Conservation (phyloP, 345 rosid species). For the Citrus hindsii region DNA sequence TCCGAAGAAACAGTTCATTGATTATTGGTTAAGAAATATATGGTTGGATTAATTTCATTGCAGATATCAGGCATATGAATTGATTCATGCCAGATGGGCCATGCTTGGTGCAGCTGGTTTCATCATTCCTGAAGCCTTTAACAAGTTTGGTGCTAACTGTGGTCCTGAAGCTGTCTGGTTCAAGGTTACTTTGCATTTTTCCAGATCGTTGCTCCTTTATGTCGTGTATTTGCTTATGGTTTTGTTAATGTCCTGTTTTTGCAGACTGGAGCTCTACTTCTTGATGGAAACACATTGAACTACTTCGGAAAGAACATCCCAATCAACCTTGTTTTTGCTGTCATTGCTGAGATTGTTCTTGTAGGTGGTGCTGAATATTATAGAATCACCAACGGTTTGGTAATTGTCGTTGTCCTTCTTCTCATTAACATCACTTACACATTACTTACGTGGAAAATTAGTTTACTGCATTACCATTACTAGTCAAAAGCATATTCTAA, state of each 20-base stretch:
- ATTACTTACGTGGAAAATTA: too few relatives aligned
- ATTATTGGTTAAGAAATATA: background rate
- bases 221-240: background rate
- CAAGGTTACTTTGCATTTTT: slow-evolving; percentile 40
- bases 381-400: slow-evolving; percentile 92
- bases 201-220: background rate
- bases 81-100: slow-evolving; percentile 96
- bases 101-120: slow-evolving; percentile 98
- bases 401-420: slow-evolving; percentile 13
- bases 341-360: slow-evolving; percentile 78
- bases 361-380: slow-evolving; percentile 97
- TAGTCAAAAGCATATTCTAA: too few relatives aligned
- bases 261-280: slow-evolving; percentile 96
- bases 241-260: background rate
- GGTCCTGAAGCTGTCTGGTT: slow-evolving; percentile 99
- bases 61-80: slow-evolving; percentile 90
- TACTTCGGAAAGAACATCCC: slow-evolving; percentile 92
- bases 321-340: slow-evolving; percentile 78
- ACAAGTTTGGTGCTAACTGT: slow-evolving; percentile 96
- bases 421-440: too few relatives aligned
- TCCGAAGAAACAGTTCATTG: background rate
- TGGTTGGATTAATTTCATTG: background rate
- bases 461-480: too few relatives aligned
- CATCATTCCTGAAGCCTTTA: slow-evolving; percentile 91
- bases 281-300: slow-evolving; percentile 93